Percentiles rank a stretch among this genome's conserved stretches.
phyloP scores from a whole-genome alignment of 139 green algal genomes.

The Coccomyxa sp. region DNA sequence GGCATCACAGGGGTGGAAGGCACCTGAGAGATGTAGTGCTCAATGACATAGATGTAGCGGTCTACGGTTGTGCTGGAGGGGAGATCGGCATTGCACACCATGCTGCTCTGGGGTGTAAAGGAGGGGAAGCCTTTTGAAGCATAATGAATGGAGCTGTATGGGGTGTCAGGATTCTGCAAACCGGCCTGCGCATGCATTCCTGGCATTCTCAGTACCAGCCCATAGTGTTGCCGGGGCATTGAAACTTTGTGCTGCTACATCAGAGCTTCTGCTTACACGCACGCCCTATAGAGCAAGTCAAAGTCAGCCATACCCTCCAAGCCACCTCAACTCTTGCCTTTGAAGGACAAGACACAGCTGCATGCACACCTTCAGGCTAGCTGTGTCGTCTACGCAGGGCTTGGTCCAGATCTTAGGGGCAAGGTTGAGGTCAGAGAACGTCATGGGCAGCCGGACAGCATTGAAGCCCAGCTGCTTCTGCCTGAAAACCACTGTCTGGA shows the following conservation, averaged over 20 bases:
- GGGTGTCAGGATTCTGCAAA: not conserved
- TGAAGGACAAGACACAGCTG: not conserved
- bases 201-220: not conserved
- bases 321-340: no score
- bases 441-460: conserved; percentile 9
- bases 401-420: not conserved
- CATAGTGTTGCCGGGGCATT: no score
- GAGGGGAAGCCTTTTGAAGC: not conserved
- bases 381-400: not conserved
- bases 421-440: conserved; percentile 1
- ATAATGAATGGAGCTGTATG: not conserved
- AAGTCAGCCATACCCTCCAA: no score
- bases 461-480: conserved; percentile 16
- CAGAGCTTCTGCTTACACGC: no score
- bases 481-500: conserved; percentile 6
- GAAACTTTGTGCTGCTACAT: no score
- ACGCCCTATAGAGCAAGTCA: no score
- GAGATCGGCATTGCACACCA: conserved; percentile 11
- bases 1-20: not conserved
- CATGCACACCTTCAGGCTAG: not conserved
- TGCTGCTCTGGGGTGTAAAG: not conserved
- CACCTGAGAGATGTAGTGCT: conserved; percentile 3
- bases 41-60: not conserved
- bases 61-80: conserved; percentile 9
- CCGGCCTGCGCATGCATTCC: not conserved